Conservation (phyloP, 1,284 basidiomycete species). For the Leucoagaricus sp. region DNA sequence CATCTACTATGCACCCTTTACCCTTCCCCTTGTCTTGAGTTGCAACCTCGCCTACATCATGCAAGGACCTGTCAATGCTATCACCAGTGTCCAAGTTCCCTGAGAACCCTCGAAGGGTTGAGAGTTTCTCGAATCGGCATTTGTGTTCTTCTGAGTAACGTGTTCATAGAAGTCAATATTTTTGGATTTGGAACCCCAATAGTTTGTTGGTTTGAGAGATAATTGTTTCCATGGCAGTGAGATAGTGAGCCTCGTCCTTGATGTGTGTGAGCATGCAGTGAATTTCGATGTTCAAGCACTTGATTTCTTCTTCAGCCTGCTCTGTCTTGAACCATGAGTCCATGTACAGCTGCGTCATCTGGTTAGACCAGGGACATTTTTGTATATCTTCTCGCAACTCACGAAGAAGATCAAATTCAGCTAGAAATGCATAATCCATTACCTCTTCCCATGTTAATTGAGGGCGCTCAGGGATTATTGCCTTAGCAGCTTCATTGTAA, state of each 20-base stretch:
- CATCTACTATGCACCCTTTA: too few relatives aligned
- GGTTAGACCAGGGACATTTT: slow-evolving; percentile 25
- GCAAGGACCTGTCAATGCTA: too few relatives aligned
- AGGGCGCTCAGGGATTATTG: slow-evolving; percentile 15
- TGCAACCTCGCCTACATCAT: too few relatives aligned
- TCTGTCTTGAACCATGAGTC: slow-evolving; percentile 28
- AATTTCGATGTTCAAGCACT: slow-evolving; percentile 34
- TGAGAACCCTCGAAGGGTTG: too few relatives aligned
- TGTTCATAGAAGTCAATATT: neutral
- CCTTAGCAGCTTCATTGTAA: slow-evolving; percentile 22
- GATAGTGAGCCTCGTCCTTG: slow-evolving; percentile 25
- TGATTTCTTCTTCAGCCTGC: too few relatives aligned
- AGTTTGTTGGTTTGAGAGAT: too few relatives aligned
- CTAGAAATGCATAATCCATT: slow-evolving; percentile 28
- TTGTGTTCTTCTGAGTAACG: too few relatives aligned
- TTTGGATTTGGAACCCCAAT: neutral
- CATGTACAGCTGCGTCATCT: slow-evolving; percentile 22
- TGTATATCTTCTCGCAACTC: slow-evolving; percentile 29
- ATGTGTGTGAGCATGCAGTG: slow-evolving; percentile 30
- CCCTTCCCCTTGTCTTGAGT: too few relatives aligned
- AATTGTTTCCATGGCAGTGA: too few relatives aligned
- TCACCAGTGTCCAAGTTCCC: too few relatives aligned
- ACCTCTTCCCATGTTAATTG: slow-evolving; percentile 27
- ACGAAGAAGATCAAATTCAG: slow-evolving; percentile 34
- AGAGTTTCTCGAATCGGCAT: too few relatives aligned